Evolutionary conservation across 352 stramenopile genomes (phyloP).

Genomic region (Pythium folliculosum): DNA sequence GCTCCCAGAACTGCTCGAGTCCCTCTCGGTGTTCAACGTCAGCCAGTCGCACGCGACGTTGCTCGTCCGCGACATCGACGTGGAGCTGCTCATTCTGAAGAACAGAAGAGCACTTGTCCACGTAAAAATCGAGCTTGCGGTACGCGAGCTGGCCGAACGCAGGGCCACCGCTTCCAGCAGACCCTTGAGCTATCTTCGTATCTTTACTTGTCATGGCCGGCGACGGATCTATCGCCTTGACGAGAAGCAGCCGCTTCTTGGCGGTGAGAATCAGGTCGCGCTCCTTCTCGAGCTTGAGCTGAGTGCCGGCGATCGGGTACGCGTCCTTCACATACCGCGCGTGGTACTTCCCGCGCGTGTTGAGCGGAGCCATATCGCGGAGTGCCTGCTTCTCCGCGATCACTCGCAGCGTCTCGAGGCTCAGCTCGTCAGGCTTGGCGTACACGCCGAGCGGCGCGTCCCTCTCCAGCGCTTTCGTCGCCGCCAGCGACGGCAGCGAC

Average conservation of each 20-base stretch:
- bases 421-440: conserved; percentile 46
- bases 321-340: conserved; percentile 59
- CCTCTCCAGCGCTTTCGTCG: not conserved
- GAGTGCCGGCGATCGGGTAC: conserved; percentile 72
- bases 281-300: conserved; percentile 71
- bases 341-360: conserved; percentile 74
- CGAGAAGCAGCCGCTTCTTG: conserved; percentile 72
- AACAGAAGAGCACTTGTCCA: conserved; percentile 38
- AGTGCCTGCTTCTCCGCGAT: conserved; percentile 47
- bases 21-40: conserved; percentile 41
- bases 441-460: conserved; percentile 42
- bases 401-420: conserved; percentile 38
- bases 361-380: conserved; percentile 40
- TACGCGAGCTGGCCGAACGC: conserved; percentile 22
- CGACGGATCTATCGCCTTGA: conserved; percentile 13
- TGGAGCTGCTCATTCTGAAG: conserved; percentile 37
- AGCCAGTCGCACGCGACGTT: conserved; percentile 41
- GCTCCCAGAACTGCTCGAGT: conserved; percentile 61
- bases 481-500: conserved; percentile 10
- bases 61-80: conserved; percentile 28
- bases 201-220: not conserved
- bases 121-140: conserved; percentile 55
- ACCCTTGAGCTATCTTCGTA: not conserved
- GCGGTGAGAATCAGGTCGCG: conserved; percentile 51
- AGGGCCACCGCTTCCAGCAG: not conserved